These are phyloP conservation scores for Coemansia brasiliensis DNA, from an alignment of 192 early-diverging fungal genomes.

Conservation along the genomic window DNA sequence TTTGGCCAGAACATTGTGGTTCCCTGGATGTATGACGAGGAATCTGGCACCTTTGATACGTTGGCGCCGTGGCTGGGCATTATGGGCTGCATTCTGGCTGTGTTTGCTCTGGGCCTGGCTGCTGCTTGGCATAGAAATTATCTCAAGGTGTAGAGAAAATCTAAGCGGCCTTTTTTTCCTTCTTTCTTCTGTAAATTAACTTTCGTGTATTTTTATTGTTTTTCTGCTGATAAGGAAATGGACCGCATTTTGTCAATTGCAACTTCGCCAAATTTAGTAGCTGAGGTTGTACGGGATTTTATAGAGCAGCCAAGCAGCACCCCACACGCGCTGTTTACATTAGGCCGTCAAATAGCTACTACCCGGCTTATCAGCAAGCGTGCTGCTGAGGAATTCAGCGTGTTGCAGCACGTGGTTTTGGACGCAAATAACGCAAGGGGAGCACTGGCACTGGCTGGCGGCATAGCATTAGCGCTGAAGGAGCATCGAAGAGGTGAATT, in stretches of 20 bases:
- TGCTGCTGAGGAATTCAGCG: background rate
- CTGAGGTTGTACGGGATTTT: slow-evolving; percentile 29
- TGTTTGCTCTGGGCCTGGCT: slow-evolving; percentile 30
- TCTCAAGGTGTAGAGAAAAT: background rate
- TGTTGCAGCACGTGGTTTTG: slow-evolving; percentile 4
- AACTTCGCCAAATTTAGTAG: slow-evolving; percentile 15
- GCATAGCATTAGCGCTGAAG: slow-evolving; percentile 14
- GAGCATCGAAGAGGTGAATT: no score
- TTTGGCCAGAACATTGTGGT: slow-evolving; percentile 70
- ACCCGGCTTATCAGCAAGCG: background rate
- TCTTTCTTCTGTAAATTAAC: background rate
- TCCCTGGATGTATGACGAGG: slow-evolving; percentile 52
- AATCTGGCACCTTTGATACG: slow-evolving; percentile 23
- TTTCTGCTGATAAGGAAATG: background rate
- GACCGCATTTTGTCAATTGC: slow-evolving; percentile 26
- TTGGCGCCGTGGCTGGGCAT: slow-evolving; percentile 58
- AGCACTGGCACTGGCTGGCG: slow-evolving; percentile 25
- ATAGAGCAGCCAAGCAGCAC: background rate
- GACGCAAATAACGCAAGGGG: background rate
- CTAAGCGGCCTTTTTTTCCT: background rate
- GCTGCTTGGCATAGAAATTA: slow-evolving; percentile 8
- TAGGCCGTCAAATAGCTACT: background rate
- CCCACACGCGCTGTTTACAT: background rate
- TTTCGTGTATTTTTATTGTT: slow-evolving; percentile 1
- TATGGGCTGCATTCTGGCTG: slow-evolving; percentile 46